Conservation (phyloP, 768 basidiomycete genomes). For the Cystofilobasidium capitatum region DNA sequence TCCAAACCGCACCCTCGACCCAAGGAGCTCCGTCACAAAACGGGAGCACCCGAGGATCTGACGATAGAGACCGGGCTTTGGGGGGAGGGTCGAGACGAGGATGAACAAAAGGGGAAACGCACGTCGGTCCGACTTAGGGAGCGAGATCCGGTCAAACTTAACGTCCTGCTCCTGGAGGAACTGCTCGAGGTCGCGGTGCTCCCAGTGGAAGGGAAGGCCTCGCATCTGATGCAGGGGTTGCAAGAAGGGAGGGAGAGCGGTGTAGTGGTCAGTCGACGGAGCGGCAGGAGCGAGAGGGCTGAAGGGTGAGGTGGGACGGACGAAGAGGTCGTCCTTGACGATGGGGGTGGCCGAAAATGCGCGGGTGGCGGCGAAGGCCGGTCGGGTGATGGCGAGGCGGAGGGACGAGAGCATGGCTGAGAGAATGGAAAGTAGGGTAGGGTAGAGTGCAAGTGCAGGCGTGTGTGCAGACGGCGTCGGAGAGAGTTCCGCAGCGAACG, state of each 20-base stretch:
- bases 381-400: slow-evolving; percentile 3
- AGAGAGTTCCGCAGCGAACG: no score
- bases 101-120: neutral
- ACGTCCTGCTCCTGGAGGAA: neutral
- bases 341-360: neutral
- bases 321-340: slow-evolving; percentile 1
- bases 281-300: no score
- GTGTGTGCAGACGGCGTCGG: no score
- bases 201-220: neutral
- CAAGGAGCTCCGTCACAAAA: no score
- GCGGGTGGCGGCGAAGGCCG: neutral
- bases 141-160: neutral
- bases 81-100: neutral
- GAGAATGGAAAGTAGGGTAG: neutral
- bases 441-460: no score
- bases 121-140: neutral
- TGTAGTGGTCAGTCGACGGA: neutral
- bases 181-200: neutral
- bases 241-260: neutral
- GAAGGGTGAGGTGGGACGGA: neutral
- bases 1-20: no score
- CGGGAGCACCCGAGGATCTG: no score
- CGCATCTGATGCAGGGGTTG: neutral
- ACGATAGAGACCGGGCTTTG: no score
- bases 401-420: slow-evolving; percentile 1